Evolutionary conservation across 2,329 filamentous ascomycete species (phyloP).

Genomic region (Rasamsonia emersonii): DNA sequence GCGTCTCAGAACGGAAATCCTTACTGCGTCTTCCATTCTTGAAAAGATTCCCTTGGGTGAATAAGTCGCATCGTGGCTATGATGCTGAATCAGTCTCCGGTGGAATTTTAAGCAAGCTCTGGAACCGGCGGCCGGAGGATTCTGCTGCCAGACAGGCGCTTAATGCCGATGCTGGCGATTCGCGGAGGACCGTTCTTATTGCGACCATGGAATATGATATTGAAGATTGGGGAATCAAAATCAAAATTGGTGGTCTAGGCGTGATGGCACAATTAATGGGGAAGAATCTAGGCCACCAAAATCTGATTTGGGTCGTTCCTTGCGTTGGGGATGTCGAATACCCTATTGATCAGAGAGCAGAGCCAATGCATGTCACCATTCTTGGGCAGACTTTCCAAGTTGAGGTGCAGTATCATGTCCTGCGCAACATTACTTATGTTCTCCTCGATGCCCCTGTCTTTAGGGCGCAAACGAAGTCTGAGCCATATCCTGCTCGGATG

Average conservation of each 20-base stretch:
- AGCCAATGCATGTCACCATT: constrained; percentile 50
- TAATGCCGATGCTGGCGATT: constrained; percentile 6
- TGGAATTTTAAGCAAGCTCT: not conserved
- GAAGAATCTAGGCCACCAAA: constrained; percentile 50
- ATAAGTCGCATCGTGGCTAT: constrained; percentile 18
- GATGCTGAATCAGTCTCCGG: constrained; percentile 4
- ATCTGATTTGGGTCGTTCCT: constrained; percentile 51
- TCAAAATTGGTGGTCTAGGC: constrained; percentile 58
- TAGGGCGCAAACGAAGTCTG: constrained; percentile 48
- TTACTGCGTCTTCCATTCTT: constrained; percentile 15
- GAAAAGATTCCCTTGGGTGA: constrained; percentile 6
- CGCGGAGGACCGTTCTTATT: constrained; percentile 47
- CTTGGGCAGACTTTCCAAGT: constrained; percentile 49
- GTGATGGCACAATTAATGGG: constrained; percentile 59
- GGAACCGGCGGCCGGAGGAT: constrained; percentile 3
- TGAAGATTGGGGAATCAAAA: constrained; percentile 56
- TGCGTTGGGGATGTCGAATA: constrained; percentile 53
- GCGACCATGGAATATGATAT: constrained; percentile 61
- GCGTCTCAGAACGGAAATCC: constrained; percentile 36
- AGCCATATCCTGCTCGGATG: constrained; percentile 56
- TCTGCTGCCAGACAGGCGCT: constrained; percentile 4
- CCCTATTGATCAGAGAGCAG: constrained; percentile 44
- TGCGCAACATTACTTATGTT: constrained; percentile 56
- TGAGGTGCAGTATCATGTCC: constrained; percentile 50
- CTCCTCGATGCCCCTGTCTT: constrained; percentile 55